Evolutionary conservation across 2,329 filamentous ascomycete species (phyloP).

Genomic region (Aspergillus flavus): DNA sequence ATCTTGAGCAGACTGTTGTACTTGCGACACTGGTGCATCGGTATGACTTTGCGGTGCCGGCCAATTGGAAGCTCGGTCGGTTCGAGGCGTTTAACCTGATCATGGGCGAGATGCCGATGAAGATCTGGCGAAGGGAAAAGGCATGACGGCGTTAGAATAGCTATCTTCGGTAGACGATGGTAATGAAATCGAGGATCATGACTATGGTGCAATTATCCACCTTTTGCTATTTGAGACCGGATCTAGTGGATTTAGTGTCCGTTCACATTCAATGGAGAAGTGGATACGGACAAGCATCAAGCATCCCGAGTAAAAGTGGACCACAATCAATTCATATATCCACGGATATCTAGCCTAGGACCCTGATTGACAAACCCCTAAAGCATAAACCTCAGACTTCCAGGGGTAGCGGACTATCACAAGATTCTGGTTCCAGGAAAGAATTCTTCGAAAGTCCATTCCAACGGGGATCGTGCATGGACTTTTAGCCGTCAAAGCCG

Average conservation of each 20-base stretch:
- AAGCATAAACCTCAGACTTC: background rate
- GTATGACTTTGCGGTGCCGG: conserved; percentile 45
- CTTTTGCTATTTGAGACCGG: background rate
- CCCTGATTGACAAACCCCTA: background rate
- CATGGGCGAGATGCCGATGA: conserved; percentile 21
- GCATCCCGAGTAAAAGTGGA: background rate
- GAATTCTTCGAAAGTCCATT: background rate
- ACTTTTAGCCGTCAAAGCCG: background rate
- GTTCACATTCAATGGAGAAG: background rate
- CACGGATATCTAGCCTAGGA: background rate
- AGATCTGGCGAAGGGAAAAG: conserved; percentile 7
- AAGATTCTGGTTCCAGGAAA: background rate
- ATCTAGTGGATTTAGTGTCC: background rate
- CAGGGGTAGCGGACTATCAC: background rate
- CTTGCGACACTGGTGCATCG: conserved; percentile 49
- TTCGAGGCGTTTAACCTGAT: conserved; percentile 22
- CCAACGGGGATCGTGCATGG: background rate
- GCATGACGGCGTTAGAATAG: background rate
- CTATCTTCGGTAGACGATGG: background rate
- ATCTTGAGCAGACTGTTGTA: conserved; percentile 50
- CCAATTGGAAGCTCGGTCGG: conserved; percentile 31
- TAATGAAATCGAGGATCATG: background rate
- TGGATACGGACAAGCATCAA: background rate
- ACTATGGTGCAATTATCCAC: background rate
- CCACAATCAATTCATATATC: background rate